Evolutionary conservation across 2,329 filamentous ascomycete genomes (phyloP).

Genomic region (Botrytis hyacinthi): DNA sequence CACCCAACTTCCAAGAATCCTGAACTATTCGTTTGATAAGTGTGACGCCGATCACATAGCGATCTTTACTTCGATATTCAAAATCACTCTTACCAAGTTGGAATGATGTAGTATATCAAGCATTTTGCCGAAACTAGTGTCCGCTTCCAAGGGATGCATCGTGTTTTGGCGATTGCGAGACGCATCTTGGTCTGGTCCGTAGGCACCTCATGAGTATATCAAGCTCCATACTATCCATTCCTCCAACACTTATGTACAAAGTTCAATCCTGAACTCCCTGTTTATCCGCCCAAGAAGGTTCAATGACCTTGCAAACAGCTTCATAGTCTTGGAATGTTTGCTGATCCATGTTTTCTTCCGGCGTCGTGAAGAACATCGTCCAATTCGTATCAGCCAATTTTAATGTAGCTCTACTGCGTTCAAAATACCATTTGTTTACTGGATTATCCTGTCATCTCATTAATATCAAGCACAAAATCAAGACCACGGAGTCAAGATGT

Average conservation of each 20-base stretch:
- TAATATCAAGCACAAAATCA: neutral
- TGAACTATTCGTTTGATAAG: neutral
- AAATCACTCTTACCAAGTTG: neutral
- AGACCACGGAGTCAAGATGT: neutral
- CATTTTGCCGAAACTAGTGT: neutral
- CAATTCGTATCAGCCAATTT: slow-evolving; percentile 81
- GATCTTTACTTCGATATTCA: neutral
- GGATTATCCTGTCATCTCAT: slow-evolving; percentile 67
- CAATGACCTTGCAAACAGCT: slow-evolving; percentile 65
- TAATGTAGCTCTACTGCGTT: slow-evolving; percentile 78
- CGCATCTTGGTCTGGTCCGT: neutral
- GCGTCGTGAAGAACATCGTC: slow-evolving; percentile 98
- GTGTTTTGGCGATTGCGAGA: neutral
- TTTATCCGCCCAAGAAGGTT: slow-evolving; percentile 62
- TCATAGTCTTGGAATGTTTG: slow-evolving; percentile 67
- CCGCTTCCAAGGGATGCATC: neutral
- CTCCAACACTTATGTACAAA: no score
- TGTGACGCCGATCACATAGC: neutral
- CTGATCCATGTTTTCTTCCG: slow-evolving; percentile 56
- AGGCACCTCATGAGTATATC: neutral
- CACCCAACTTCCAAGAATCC: neutral
- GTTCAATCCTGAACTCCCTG: slow-evolving; percentile 56
- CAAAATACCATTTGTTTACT: slow-evolving; percentile 99
- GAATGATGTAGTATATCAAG: neutral
- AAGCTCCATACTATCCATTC: neutral